Percentiles rank a stretch among this genome's conserved stretches.
These are phyloP conservation scores for Nakaseomyces nivariensis DNA, from an alignment of 1,139 yeast genomes.

Conservation along the genomic window DNA sequence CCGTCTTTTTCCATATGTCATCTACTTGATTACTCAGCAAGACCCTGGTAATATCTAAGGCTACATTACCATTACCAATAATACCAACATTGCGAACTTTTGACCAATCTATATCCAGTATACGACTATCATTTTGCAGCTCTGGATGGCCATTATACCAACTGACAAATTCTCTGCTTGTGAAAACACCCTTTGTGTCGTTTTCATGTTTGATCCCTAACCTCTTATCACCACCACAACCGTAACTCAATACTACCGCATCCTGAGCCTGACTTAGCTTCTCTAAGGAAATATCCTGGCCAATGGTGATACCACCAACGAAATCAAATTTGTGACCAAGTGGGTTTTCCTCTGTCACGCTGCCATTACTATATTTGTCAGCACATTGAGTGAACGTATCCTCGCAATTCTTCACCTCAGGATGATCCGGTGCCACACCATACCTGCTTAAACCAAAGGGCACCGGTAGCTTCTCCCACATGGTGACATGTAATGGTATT, in stretches of 20 bases:
- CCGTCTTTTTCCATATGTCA: conserved; percentile 57
- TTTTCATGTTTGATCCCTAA: conserved; percentile 54
- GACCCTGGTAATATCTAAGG: conserved; percentile 80
- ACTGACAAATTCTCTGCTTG: conserved; percentile 81
- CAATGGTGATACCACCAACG: conserved; percentile 68
- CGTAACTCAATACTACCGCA: conserved; percentile 72
- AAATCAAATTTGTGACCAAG: conserved; percentile 42
- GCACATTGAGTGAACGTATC: conserved; percentile 66
- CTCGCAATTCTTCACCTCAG: conserved; percentile 87
- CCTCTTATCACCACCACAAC: conserved; percentile 57
- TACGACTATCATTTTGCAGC: conserved; percentile 12
- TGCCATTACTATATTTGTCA: conserved; percentile 16
- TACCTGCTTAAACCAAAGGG: conserved; percentile 87
- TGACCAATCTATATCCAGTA: conserved; percentile 37
- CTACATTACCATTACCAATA: conserved; percentile 98
- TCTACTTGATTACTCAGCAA: conserved; percentile 47
- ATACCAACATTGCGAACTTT: conserved; percentile 59
- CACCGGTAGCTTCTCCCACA: conserved; percentile 75
- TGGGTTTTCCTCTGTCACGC: conserved; percentile 4
- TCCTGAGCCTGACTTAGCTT: conserved; percentile 51
- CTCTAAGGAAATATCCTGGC: conserved; percentile 42
- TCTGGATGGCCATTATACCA: conserved; percentile 95
- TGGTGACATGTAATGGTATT: conserved; percentile 43
- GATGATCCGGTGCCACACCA: conserved; percentile 99
- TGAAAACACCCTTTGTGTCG: conserved; percentile 52